phyloP scores from a whole-genome alignment of 2,329 filamentous ascomycete genomes.

The Elsinoe necatrix region DNA sequence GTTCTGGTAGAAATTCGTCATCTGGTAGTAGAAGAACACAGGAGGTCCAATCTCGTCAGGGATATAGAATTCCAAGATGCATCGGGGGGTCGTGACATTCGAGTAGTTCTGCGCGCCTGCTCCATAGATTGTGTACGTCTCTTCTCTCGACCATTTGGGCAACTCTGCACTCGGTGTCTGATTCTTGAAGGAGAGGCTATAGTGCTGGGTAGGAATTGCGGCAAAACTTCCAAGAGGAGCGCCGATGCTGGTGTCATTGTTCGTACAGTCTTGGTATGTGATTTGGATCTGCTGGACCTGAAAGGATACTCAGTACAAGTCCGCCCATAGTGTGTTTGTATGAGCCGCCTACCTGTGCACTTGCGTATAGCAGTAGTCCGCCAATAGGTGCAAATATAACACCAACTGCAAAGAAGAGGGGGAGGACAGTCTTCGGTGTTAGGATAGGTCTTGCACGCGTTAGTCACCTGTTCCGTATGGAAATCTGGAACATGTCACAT shows the following conservation, averaged over 20 bases:
- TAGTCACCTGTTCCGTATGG: constrained; percentile 25
- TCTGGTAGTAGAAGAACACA: constrained; percentile 86
- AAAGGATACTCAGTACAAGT: too few relatives aligned
- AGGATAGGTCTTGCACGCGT: constrained; percentile 66
- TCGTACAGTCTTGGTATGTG: constrained; percentile 75
- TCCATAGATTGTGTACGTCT: constrained; percentile 22
- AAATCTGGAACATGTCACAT: constrained; percentile 36
- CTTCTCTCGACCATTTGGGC: constrained; percentile 24
- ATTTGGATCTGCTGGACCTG: constrained; percentile 85
- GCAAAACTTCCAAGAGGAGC: constrained; percentile 43
- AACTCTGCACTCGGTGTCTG: constrained; percentile 22
- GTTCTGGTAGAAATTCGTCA: constrained; percentile 98
- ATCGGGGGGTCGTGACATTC: constrained; percentile 42
- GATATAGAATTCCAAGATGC: constrained; percentile 69
- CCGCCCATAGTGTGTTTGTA: too few relatives aligned
- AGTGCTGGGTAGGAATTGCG: constrained; percentile 48
- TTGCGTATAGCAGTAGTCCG: constrained; percentile 77
- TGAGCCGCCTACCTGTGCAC: constrained; percentile 52
- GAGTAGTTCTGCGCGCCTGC: constrained; percentile 18
- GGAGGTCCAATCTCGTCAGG: constrained; percentile 72
- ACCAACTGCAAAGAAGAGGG: constrained; percentile 83
- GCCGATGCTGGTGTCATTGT: constrained; percentile 24
- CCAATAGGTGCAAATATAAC: constrained; percentile 92
- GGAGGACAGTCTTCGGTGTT: constrained; percentile 86
- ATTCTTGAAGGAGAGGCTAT: constrained; percentile 63